Evolutionary conservation across 805 yeast genomes (phyloP).

Genomic region (Wickerhamomyces mucosus): DNA sequence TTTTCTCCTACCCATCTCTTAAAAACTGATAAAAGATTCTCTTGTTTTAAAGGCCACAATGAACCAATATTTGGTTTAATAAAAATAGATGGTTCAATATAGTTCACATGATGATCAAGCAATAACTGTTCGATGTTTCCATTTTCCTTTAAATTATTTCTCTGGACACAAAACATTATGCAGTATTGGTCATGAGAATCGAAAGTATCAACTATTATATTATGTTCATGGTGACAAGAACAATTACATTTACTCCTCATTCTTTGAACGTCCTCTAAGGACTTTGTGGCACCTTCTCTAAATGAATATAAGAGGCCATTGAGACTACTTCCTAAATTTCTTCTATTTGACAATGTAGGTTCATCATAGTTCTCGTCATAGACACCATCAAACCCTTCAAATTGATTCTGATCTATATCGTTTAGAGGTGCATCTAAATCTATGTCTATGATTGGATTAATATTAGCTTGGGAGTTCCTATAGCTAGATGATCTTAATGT

Average conservation of each 20-base stretch:
- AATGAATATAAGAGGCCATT: background rate
- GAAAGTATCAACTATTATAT: background rate
- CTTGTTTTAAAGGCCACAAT: no score
- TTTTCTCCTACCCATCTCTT: background rate
- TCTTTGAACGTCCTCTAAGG: background rate
- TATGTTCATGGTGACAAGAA: background rate
- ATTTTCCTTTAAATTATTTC: background rate
- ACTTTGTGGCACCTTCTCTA: background rate
- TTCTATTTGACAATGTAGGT: background rate
- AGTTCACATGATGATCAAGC: slow-evolving; percentile 6
- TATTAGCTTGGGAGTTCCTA: slow-evolving; percentile 9
- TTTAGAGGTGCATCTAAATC: background rate
- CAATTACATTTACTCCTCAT: background rate
- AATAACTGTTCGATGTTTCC: slow-evolving; percentile 1
- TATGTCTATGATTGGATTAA: slow-evolving; percentile 16
- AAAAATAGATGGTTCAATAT: slow-evolving; percentile 2
- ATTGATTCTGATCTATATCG: slow-evolving; percentile 2
- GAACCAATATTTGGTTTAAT: background rate
- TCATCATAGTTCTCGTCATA: background rate
- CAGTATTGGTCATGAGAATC: background rate
- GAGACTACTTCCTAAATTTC: background rate
- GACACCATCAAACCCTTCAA: slow-evolving; percentile 4
- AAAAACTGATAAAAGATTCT: background rate
- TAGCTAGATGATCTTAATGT: slow-evolving; percentile 27
- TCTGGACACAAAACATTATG: background rate